phyloP scores from a whole-genome alignment of 2,329 filamentous ascomycete genomes.

The Stagonosporopsis rhizophila region DNA sequence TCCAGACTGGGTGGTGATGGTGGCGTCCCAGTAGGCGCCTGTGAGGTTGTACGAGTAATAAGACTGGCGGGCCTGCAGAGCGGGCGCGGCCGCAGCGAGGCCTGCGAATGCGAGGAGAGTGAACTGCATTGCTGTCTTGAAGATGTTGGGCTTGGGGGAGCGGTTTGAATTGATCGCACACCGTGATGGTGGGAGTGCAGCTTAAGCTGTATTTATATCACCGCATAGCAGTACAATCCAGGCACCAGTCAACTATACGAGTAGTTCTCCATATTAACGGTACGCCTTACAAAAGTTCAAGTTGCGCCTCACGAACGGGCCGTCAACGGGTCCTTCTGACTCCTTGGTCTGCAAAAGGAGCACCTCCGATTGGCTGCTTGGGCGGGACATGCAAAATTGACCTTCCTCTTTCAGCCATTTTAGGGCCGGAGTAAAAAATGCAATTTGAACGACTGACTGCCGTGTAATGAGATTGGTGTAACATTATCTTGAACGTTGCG shows the following conservation, averaged over 20 bases:
- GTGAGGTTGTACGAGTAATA: slow-evolving; percentile 1
- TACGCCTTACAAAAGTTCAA: slow-evolving; percentile 16
- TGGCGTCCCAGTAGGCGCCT: slow-evolving; percentile 23
- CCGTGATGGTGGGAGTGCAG: background rate
- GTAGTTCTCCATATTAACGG: slow-evolving; percentile 11
- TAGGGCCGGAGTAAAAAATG: background rate
- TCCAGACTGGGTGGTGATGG: slow-evolving; percentile 15
- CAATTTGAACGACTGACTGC: background rate
- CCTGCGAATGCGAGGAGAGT: slow-evolving; percentile 10
- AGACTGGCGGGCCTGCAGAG: slow-evolving; percentile 1
- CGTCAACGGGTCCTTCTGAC: background rate
- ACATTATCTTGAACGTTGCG: background rate
- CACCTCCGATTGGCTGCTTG: slow-evolving; percentile 1
- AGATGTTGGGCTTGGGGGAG: background rate
- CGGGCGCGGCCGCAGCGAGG: slow-evolving; percentile 6
- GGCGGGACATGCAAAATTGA: background rate
- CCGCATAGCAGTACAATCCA: slow-evolving; percentile 1
- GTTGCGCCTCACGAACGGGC: slow-evolving; percentile 6
- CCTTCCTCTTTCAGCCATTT: slow-evolving; percentile 1
- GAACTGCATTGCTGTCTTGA: slow-evolving; percentile 12
- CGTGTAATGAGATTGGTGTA: background rate
- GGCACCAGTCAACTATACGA: slow-evolving; percentile 19
- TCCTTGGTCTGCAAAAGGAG: background rate
- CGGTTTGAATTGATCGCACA: background rate
- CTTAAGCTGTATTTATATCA: slow-evolving; percentile 10